A percentile compares a stretch with the other conserved stretches of the same genome.
phyloP scores from a whole-genome alignment of 805 yeast genomes.

The Jamesozyma lodderae region DNA sequence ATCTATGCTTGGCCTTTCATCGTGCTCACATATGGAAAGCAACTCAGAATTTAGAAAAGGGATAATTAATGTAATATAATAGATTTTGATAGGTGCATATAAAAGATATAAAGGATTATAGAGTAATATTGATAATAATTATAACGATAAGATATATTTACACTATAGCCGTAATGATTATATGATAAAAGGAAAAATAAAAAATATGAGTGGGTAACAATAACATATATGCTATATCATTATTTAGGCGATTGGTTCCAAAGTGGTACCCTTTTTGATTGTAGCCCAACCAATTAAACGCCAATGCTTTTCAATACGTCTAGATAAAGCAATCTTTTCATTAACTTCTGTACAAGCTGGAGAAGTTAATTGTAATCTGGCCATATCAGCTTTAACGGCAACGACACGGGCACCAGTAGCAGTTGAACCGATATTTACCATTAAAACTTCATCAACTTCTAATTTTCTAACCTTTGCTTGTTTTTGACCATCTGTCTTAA shows the following conservation, averaged over 20 bases:
- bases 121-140: too few relatives aligned
- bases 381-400: slow-evolving; percentile 98
- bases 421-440: slow-evolving; percentile 98
- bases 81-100: too few relatives aligned
- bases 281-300: slow-evolving; percentile 99
- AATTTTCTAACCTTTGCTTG: slow-evolving; percentile 95
- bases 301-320: slow-evolving; percentile 99
- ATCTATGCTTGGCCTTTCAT: too few relatives aligned
- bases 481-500: slow-evolving; percentile 93
- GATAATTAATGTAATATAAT: too few relatives aligned
- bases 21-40: too few relatives aligned
- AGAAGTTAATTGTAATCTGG: slow-evolving; percentile 88
- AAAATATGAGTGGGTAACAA: background rate
- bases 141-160: background rate
- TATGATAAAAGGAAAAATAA: background rate
- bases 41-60: too few relatives aligned
- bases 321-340: slow-evolving; percentile 95
- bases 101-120: too few relatives aligned
- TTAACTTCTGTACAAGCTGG: slow-evolving; percentile 98
- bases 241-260: slow-evolving; percentile 52
- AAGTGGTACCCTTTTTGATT: slow-evolving; percentile 84
- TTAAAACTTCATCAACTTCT: slow-evolving; percentile 88
- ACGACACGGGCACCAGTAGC: slow-evolving; percentile 99
- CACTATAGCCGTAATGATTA: background rate
- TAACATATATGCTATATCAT: background rate